Evolutionary conservation across 805 yeast genomes (phyloP).

Genomic region (Suhomyces sp.): DNA sequence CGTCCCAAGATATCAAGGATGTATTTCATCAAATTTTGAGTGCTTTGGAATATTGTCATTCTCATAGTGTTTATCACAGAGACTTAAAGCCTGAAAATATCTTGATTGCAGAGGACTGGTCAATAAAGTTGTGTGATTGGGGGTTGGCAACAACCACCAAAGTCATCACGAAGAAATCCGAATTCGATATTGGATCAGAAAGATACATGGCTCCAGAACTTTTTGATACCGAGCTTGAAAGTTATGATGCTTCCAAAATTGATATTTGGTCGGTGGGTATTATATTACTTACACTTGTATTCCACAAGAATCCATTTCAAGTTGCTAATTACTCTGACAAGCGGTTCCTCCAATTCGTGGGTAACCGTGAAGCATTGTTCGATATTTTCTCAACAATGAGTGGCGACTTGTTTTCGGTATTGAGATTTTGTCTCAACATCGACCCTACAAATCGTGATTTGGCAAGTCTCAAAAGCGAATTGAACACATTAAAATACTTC

Average conservation of each 20-base stretch:
- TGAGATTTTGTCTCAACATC: constrained; percentile 73
- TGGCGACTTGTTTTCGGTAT: constrained; percentile 79
- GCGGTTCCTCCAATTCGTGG: constrained; percentile 79
- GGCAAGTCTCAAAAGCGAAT: constrained; percentile 55
- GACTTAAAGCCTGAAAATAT: constrained; percentile 31
- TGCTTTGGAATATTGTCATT: constrained; percentile 54
- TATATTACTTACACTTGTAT: constrained; percentile 77
- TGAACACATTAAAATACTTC: constrained; percentile 60
- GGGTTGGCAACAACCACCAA: constrained; percentile 55
- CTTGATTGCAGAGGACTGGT: constrained; percentile 44
- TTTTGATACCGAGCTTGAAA: constrained; percentile 57
- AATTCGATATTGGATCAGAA: constrained; percentile 84
- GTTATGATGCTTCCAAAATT: constrained; percentile 76
- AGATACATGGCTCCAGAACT: constrained; percentile 95
- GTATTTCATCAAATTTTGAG: constrained; percentile 50
- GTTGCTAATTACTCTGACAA: constrained; percentile 80
- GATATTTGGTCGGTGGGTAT: constrained; percentile 92
- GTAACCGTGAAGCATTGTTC: constrained; percentile 83
- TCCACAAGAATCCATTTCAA: constrained; percentile 83
- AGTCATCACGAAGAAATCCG: constrained; percentile 52
- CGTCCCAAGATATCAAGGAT: constrained; percentile 55
- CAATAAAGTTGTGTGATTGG: constrained; percentile 57
- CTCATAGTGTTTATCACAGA: constrained; percentile 32
- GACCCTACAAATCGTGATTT: constrained; percentile 86
- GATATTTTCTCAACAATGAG: constrained; percentile 91